Conservation (phyloP, 1,284 basidiomycete genomes). For the Fomes fomentarius region DNA sequence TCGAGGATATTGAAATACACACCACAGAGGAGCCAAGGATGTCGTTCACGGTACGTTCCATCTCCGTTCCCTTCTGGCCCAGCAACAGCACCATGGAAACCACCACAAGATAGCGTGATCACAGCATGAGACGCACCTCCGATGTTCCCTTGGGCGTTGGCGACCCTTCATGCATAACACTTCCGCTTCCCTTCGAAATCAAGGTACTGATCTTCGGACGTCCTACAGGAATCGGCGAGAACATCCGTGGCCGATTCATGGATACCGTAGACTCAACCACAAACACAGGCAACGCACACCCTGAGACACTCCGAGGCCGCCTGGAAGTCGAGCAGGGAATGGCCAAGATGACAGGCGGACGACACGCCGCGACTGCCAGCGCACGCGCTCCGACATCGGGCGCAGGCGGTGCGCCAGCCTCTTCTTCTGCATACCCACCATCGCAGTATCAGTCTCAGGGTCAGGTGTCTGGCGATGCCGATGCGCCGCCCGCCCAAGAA, state of each 20-base stretch:
- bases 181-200: background rate
- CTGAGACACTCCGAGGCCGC: conserved; percentile 13
- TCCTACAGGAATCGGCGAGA: conserved; percentile 16
- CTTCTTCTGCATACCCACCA: too few species aligned
- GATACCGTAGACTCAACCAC: conserved; percentile 10
- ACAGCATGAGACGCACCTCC: too few species aligned
- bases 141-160: too few species aligned
- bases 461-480: too few species aligned
- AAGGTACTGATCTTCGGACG: background rate
- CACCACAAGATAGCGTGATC: too few species aligned
- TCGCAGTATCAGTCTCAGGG: too few species aligned
- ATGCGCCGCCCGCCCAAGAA: background rate
- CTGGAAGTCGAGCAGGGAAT: conserved; percentile 20
- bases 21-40: too few species aligned
- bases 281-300: background rate
- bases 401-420: background rate
- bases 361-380: background rate
- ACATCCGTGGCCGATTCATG: conserved; percentile 19
- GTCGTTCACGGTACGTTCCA: too few species aligned
- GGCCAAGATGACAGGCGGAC: conserved; percentile 16
- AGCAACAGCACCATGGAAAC: too few species aligned
- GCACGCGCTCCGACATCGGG: background rate
- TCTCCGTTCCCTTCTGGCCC: too few species aligned
- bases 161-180: too few species aligned
- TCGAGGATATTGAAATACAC: too few species aligned